These are phyloP conservation scores for Nakataea oryzae DNA, from an alignment of 2,329 filamentous ascomycete species.

Conservation along the genomic window DNA sequence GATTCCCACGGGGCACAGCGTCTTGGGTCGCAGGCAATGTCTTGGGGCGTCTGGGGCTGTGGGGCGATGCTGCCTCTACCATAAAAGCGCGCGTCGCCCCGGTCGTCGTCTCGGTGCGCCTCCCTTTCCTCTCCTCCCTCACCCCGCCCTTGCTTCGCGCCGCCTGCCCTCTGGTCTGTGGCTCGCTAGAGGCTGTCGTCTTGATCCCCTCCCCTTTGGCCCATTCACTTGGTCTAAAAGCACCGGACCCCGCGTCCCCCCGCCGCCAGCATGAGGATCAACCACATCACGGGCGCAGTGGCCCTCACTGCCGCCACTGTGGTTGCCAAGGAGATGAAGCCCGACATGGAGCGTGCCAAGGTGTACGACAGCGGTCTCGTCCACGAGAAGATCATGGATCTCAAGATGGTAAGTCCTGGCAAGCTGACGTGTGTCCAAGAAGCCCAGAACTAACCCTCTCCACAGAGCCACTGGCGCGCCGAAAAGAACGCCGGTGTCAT, in stretches of 20 bases:
- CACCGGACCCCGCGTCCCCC: not conserved
- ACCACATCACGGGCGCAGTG: not conserved
- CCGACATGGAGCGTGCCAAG: not conserved
- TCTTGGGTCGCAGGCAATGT: not conserved
- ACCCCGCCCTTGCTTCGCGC: not conserved
- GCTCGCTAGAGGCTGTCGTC: not conserved
- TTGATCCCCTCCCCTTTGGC: not conserved
- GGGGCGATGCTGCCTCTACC: not conserved
- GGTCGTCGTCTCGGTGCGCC: too few species aligned
- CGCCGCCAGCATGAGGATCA: not conserved
- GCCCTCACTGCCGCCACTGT: not conserved
- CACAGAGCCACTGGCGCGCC: constrained; percentile 1
- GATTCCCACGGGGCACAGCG: not conserved
- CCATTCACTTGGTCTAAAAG: not conserved
- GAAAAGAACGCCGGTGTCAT: constrained; percentile 1
- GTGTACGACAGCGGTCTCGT: constrained; percentile 1
- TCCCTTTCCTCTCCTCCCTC: not conserved
- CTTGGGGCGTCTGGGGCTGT: not conserved
- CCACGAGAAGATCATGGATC: not conserved
- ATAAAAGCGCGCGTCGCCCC: not conserved
- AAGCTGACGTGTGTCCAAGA: not conserved
- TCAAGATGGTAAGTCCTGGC: constrained; percentile 4
- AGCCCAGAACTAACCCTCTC: not conserved
- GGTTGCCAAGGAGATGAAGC: constrained; percentile 4
- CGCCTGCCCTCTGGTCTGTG: not conserved